Conservation (phyloP, 2,329 filamentous ascomycete species). For the Allantophomopsis lycopodina region DNA sequence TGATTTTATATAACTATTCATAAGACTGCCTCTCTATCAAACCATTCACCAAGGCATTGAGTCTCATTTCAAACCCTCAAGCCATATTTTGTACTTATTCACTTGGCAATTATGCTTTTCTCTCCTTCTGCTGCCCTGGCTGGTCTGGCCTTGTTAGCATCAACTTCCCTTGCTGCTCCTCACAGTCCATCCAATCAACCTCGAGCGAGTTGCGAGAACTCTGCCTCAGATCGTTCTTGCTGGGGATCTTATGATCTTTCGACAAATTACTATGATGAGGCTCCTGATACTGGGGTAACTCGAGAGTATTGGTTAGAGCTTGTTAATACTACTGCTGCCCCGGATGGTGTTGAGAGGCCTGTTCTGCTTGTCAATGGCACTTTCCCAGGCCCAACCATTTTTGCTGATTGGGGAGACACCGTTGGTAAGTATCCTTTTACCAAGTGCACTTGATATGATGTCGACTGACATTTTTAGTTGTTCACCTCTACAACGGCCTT, state of each 20-base stretch:
- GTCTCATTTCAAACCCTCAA: no score
- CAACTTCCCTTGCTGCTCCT: no score
- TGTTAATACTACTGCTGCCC: slow-evolving; percentile 4
- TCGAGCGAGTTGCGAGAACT: background rate
- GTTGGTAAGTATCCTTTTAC: slow-evolving; percentile 1
- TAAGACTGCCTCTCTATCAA: no score
- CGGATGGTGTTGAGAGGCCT: slow-evolving; percentile 11
- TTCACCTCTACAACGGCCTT: slow-evolving; percentile 11
- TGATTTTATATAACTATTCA: no score
- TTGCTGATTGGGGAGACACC: slow-evolving; percentile 15
- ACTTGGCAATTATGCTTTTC: no score
- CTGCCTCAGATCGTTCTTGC: slow-evolving; percentile 10
- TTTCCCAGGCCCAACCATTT: slow-evolving; percentile 13
- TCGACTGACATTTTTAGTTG: slow-evolving; percentile 1
- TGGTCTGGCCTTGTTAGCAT: no score
- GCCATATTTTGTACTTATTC: no score
- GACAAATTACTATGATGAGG: slow-evolving; percentile 23
- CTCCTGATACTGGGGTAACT: slow-evolving; percentile 30
- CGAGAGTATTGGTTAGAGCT: slow-evolving; percentile 17
- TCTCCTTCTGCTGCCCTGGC: no score
- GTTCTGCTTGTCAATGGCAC: slow-evolving; percentile 14
- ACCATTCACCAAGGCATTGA: no score
- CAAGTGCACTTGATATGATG: background rate
- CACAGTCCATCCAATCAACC: no score
- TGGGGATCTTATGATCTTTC: slow-evolving; percentile 35